Evolutionary conservation across 768 basidiomycete species (phyloP), one percentile per base, ranked within the genome.

Genomic region (Sarcomyxa edulis): DNA sequence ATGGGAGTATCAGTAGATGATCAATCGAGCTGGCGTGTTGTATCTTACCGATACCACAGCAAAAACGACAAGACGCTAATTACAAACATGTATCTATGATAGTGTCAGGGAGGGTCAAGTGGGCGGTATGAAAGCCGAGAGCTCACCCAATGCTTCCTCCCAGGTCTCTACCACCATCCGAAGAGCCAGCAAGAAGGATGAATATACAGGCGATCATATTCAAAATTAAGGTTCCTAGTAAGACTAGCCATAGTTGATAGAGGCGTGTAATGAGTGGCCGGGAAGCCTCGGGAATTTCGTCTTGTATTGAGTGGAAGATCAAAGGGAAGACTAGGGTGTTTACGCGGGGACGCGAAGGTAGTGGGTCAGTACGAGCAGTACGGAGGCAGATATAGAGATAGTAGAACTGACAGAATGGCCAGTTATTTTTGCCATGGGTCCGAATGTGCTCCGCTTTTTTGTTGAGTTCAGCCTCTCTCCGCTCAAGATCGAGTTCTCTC

Each of bases 401-500:
- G n/a, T n/a, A n/a, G n/a, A n/a, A n/a, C n/a, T n/a, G n/a, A 86
- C 92, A 94, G 10, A 79, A 79, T 23, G 95, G 95, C 82, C 88
- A 99, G 62, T 99, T 99, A 57, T 88, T 94, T 48, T 80, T 77
- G 25, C 90, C 91, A 53, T 86, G 79, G 35, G 60, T 72, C 49
- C 82, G 68, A 37, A 90, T 72, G 48, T 81, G 67, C 33, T 88
- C 81, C 15, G 81, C 71, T 54, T 77, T 82, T 49, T 74, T 67
- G 46, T 65, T 72, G 43, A 91, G 69, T 49, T 91, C 88, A 32
- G 72, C 63, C 54, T 94, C 91, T 49, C 93, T 70, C 45, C 80
- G 68, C 53, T 81, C 79, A 21, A 98, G 71, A 47, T 94, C 92
- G 38, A 68, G 71, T 62, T 97, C 93, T 30, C 95, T 71, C 45